phyloP scores from a whole-genome alignment of 176 grass and related monocot genomes.

The Miscanthus lutarioriparius region DNA sequence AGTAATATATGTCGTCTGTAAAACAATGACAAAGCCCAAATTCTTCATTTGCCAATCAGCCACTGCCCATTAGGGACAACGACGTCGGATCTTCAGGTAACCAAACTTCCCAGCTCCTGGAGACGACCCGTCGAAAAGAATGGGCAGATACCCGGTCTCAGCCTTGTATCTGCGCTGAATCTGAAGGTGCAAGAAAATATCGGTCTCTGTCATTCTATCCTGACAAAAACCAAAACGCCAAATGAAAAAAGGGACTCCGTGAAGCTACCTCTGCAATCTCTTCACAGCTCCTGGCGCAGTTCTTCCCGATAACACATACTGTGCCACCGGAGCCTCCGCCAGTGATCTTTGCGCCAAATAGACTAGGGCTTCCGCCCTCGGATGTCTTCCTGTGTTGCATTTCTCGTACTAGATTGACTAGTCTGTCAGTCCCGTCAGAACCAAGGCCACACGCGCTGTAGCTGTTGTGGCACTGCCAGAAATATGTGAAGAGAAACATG shows the following conservation, averaged over 20 bases:
- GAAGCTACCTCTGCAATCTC: constrained; percentile 67
- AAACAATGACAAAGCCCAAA: not conserved
- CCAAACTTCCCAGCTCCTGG: constrained; percentile 85
- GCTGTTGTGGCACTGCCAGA: constrained; percentile 83
- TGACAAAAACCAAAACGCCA: not conserved
- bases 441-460: constrained; percentile 88
- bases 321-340: constrained; percentile 75
- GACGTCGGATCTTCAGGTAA: constrained; percentile 63
- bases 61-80: not conserved
- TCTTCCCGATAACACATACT: constrained; percentile 59
- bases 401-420: constrained; percentile 79
- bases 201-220: too few relatives aligned
- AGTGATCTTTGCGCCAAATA: constrained; percentile 81
- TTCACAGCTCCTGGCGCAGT: constrained; percentile 59
- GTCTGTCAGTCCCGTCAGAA: constrained; percentile 70
- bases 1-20: not conserved
- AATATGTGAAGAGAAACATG: not conserved
- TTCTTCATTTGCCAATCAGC: not conserved
- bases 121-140: constrained; percentile 80
- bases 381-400: constrained; percentile 51
- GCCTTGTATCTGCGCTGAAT: constrained; percentile 88
- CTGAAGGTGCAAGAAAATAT: constrained; percentile 35
- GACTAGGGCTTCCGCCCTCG: constrained; percentile 13
- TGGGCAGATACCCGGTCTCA: constrained; percentile 72
- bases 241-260: not conserved